A percentile compares a stretch with the other conserved stretches of the same genome.
phyloP scores from a whole-genome alignment of 495 filamentous ascomycete species.

The Xylaria grammica region DNA sequence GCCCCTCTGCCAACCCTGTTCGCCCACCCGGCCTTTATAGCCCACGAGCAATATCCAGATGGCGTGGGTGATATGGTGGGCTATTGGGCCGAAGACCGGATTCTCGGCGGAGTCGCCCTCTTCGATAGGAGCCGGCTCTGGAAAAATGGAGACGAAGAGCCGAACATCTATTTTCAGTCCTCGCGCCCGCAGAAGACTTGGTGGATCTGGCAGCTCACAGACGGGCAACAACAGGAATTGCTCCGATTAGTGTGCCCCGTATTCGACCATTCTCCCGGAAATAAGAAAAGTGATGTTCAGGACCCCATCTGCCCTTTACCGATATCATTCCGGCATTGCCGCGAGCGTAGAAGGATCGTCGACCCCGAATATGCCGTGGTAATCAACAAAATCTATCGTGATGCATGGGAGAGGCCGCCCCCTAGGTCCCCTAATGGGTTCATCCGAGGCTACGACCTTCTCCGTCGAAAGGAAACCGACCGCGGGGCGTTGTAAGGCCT shows the following conservation, averaged over 20 bases:
- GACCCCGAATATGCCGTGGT: background rate
- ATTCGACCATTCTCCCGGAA: background rate
- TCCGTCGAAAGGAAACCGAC: too few relatives aligned
- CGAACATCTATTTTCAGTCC: background rate
- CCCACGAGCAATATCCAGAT: constrained; percentile 36
- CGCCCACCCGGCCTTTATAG: constrained; percentile 28
- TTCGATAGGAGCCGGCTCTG: constrained; percentile 33
- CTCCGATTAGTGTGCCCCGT: background rate
- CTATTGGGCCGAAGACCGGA: constrained; percentile 42
- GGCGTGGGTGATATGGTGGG: constrained; percentile 39
- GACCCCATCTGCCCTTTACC: background rate
- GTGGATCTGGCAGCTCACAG: background rate
- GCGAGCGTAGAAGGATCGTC: background rate
- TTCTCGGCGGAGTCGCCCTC: constrained; percentile 40
- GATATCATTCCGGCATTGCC: background rate
- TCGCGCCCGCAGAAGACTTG: background rate
- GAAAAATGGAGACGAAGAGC: background rate
- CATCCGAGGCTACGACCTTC: background rate
- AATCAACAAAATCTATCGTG: background rate
- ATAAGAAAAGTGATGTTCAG: background rate
- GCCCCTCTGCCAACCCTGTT: constrained; percentile 17
- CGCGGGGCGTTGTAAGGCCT: too few relatives aligned
- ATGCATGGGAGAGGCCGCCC: background rate
- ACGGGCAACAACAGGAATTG: background rate
- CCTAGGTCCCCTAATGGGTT: background rate